Conservation (phyloP, 2,329 filamentous ascomycete species). For the Diaporthe sp. region DNA sequence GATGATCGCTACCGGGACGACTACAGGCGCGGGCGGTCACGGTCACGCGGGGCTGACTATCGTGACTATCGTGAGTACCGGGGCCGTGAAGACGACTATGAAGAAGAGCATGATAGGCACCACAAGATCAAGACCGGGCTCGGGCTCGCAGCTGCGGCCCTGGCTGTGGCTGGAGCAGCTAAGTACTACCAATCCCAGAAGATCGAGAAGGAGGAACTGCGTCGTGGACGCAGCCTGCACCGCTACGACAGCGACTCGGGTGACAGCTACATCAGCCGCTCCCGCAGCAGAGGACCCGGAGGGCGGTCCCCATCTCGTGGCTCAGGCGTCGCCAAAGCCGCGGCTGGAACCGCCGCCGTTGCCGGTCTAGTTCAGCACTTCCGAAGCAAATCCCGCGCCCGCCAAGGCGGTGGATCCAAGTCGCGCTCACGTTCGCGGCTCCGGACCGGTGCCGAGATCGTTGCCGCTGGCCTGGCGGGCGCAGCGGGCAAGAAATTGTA, state of each 20-base stretch:
- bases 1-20: constrained; percentile 54
- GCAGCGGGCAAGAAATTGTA: constrained; percentile 74
- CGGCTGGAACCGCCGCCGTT: constrained; percentile 69
- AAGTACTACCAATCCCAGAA: constrained; percentile 75
- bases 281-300: constrained; percentile 48
- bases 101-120: constrained; percentile 50
- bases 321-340: constrained; percentile 68
- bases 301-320: constrained; percentile 46
- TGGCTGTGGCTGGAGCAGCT: constrained; percentile 75
- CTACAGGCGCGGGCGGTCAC: constrained; percentile 55
- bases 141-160: constrained; percentile 73
- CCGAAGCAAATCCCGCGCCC: constrained; percentile 63
- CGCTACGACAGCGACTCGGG: constrained; percentile 59
- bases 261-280: constrained; percentile 57
- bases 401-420: constrained; percentile 48
- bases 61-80: constrained; percentile 18
- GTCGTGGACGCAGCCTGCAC: constrained; percentile 68
- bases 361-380: constrained; percentile 72
- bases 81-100: constrained; percentile 18
- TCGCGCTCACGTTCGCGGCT: constrained; percentile 59
- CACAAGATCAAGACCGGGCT: constrained; percentile 72
- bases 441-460: constrained; percentile 71
- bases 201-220: constrained; percentile 70
- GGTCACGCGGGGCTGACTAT: constrained; percentile 51
- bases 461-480: constrained; percentile 71